Evolutionary conservation across 2,329 filamentous ascomycete species (phyloP), one percentile per base, ranked within the genome.

Genomic region (Aspergillus caelatus): DNA sequence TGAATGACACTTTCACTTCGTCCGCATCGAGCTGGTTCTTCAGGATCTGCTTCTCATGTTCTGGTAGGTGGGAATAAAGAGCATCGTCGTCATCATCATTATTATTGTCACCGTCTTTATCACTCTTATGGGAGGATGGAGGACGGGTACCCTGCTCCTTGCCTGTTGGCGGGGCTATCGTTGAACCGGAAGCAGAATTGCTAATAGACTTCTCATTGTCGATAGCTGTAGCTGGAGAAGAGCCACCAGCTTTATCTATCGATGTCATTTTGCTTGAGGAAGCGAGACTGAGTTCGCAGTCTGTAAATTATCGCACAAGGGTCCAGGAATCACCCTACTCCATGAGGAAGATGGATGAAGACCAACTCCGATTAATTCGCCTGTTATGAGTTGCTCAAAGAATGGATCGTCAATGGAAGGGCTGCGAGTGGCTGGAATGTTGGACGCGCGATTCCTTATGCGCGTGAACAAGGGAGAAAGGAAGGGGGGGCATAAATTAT

Each of bases 11-110:
- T 70, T 88, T 88, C 62, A 88, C 81, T 12, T 85, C 81, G 36
- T 88, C 88, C 0, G 88, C 88, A 57, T 88, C 80, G 65, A 93
- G 83, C 78, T 95, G 92, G 63, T 81, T 83, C 74, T 85, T 88
- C 65, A 95, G 79, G 60, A 94, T 85, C 23, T 84, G 81, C 59
- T 85, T 88, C 77, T 94, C 90, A 63, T 89, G 74, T 10, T 85
- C 77, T 1, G 90, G 86, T 4, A 94, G 81, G 74, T 92, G 86
- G 30, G 80, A 80, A 72, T 87, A 88, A 4, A 85, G 85, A 34
- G 83, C 80, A 58, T 85, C 81, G 4, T 80, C 72, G 4, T 80
- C 72, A 46, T 82, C 81, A 4, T 80, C 72, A 46, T 26, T 26
- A 26, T 82, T 81, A 21, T 79, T 74, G 43, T 62, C 60, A 1